Evolutionary conservation across 2,329 filamentous ascomycete genomes (phyloP), one percentile per base, ranked within the genome.

Genomic region (Microascus cirrosus): DNA sequence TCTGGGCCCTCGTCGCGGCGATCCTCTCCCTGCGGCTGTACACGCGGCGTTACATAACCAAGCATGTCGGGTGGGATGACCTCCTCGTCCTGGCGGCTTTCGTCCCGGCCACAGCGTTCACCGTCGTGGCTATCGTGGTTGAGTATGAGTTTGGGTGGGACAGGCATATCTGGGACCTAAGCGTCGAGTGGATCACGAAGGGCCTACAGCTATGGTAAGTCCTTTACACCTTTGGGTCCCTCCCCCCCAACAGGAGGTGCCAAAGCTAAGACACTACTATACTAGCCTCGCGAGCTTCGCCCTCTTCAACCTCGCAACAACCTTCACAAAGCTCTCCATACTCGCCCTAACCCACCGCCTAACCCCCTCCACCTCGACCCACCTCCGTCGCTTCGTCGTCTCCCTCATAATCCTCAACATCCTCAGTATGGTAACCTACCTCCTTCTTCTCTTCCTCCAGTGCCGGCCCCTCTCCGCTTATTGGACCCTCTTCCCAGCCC

Each of bases 301-400:
- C 11, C 60, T 73, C 8, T 75, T 74, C 60, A 69, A 70, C 54
- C 53, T 70, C 13, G 65, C 72, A 1, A 72, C 73, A 1, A 69
- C 62, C 45, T 61, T 74, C 39, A 74, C 69, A 2, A 76, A 74
- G 59, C 60, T 75, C 11, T 74, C 73, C 1, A 74, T 74, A 65
- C 67, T 75, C 10, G 66, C 67, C 12, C 66, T 73, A 48, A 65
- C 73, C 32, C 69, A 73, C 53, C 65, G 71, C 24, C 63, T 75
- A 15, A 68, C 71, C 2, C 64, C 66, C 18, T 68, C 68, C 5
- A 68, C 66, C 2, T 63, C 63, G 6, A 65, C 62, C 25, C 65
- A 64, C 45, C 68, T 70, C 60, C 67, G 66, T 24, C 63, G 61
- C 32, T 61, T 69, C 20, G 67, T 71, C 18, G 55, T 66, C 18